A percentile compares a stretch with the other conserved stretches of the same genome.
These are phyloP conservation scores for Hibiscus syriacus DNA, from an alignment of 345 rosid species.

Conservation along the genomic window DNA sequence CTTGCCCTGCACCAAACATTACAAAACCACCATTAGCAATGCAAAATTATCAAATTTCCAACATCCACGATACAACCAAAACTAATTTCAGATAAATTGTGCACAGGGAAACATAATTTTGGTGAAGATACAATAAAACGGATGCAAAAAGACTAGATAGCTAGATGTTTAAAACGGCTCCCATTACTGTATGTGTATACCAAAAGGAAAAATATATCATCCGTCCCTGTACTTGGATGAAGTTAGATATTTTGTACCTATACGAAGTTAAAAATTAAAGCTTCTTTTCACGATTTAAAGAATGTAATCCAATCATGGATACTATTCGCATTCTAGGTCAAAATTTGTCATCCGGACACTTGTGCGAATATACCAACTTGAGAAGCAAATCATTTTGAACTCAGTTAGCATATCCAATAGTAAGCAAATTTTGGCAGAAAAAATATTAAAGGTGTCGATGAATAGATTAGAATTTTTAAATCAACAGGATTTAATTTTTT, in stretches of 20 bases:
- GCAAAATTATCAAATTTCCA: not conserved
- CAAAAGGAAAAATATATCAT: not conserved
- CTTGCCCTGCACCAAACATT: constrained; percentile 47
- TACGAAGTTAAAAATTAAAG: too few species aligned
- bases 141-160: not conserved
- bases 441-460: too few species aligned
- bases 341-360: not conserved
- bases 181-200: not conserved
- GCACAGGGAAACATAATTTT: too few species aligned
- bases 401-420: not conserved
- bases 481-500: too few species aligned
- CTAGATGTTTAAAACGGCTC: not conserved
- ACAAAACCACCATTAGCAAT: constrained; percentile 3
- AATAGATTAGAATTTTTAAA: too few species aligned
- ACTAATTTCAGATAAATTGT: too few species aligned
- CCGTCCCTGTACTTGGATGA: not conserved
- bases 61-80: too few species aligned
- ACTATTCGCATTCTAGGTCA: not conserved
- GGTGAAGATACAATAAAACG: not conserved
- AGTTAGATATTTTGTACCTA: not conserved
- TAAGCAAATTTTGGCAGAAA: not conserved
- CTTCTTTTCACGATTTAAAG: not conserved
- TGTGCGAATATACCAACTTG: not conserved
- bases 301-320: too few species aligned
- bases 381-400: not conserved